A percentile compares a stretch with the other conserved stretches of the same genome.
Evolutionary conservation across 805 yeast genomes (phyloP).

Genomic region (Cyberlindnera lachancei): DNA sequence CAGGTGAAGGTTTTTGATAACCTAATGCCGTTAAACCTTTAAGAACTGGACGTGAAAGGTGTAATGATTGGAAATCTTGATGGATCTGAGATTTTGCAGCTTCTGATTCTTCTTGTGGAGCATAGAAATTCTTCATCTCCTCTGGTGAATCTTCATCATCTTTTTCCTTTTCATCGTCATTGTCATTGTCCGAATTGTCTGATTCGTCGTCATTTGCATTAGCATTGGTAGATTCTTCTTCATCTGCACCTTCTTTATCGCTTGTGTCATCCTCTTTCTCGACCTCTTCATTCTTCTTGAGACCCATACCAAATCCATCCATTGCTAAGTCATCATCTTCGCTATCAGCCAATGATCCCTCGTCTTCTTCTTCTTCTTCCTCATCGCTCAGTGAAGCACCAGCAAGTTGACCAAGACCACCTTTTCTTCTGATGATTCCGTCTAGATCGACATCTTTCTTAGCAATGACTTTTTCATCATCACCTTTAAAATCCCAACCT

Average conservation of each 20-base stretch:
- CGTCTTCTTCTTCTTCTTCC: slow-evolving; percentile 36
- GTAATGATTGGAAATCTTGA: slow-evolving; percentile 64
- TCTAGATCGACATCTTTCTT: slow-evolving; percentile 77
- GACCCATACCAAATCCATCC: slow-evolving; percentile 39
- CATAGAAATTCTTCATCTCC: slow-evolving; percentile 75
- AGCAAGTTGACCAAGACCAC: slow-evolving; percentile 58
- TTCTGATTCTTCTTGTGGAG: slow-evolving; percentile 45
- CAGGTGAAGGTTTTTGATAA: slow-evolving; percentile 85
- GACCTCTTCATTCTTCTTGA: slow-evolving; percentile 24
- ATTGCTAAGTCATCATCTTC: slow-evolving; percentile 35
- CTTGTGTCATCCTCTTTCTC: slow-evolving; percentile 28
- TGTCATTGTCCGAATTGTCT: slow-evolving; percentile 19
- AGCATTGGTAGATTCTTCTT: slow-evolving; percentile 3
- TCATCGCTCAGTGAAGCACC: slow-evolving; percentile 34
- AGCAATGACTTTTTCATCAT: slow-evolving; percentile 24
- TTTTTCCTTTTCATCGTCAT: slow-evolving; percentile 25
- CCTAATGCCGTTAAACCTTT: slow-evolving; percentile 78
- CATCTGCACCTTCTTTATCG: slow-evolving; percentile 26
- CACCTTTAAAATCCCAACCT: slow-evolving; percentile 82
- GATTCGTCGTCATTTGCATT: slow-evolving; percentile 29
- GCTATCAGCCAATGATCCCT: slow-evolving; percentile 25
- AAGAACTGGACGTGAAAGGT: slow-evolving; percentile 83
- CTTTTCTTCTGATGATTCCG: slow-evolving; percentile 77
- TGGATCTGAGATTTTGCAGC: slow-evolving; percentile 47
- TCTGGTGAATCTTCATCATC: slow-evolving; percentile 65